These are phyloP conservation scores for Scheffersomyces amazonensis DNA, from an alignment of 805 yeast species.

Conservation along the genomic window DNA sequence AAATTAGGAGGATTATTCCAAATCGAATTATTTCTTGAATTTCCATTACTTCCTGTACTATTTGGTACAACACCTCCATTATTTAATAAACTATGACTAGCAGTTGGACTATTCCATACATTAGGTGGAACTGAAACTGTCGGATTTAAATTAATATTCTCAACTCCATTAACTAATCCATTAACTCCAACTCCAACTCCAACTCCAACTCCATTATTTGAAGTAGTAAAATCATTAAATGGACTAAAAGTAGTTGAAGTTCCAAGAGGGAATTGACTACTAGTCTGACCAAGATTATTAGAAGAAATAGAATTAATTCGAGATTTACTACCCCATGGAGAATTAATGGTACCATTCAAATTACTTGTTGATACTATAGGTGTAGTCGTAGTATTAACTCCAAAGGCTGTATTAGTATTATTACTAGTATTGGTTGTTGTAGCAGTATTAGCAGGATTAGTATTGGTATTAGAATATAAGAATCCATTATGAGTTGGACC, in stretches of 20 bases:
- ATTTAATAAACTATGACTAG: background rate
- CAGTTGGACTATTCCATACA: conserved; percentile 7
- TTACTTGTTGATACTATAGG: no score
- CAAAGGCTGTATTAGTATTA: no score
- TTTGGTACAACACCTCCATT: conserved; percentile 4
- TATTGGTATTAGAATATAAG: background rate
- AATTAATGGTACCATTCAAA: background rate
- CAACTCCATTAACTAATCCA: background rate
- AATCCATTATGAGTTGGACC: background rate
- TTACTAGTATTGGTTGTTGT: no score
- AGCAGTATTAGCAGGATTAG: background rate
- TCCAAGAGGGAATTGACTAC: background rate
- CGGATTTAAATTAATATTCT: background rate
- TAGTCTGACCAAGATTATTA: conserved; percentile 1
- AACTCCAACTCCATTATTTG: conserved; percentile 2
- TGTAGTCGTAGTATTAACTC: no score
- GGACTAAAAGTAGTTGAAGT: conserved; percentile 14
- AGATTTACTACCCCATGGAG: conserved; percentile 10
- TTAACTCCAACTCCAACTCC: background rate
- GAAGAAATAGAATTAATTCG: conserved; percentile 7
- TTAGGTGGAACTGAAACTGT: no score
- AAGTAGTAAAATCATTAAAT: conserved; percentile 8
- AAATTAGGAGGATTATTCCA: conserved; percentile 21
- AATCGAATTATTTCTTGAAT: conserved; percentile 24
- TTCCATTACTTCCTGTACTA: conserved; percentile 3